Percentiles rank a stretch among this genome's conserved stretches.
These are phyloP conservation scores for Taphrina pruni DNA, from an alignment of 1,139 yeast genomes.

Conservation along the genomic window DNA sequence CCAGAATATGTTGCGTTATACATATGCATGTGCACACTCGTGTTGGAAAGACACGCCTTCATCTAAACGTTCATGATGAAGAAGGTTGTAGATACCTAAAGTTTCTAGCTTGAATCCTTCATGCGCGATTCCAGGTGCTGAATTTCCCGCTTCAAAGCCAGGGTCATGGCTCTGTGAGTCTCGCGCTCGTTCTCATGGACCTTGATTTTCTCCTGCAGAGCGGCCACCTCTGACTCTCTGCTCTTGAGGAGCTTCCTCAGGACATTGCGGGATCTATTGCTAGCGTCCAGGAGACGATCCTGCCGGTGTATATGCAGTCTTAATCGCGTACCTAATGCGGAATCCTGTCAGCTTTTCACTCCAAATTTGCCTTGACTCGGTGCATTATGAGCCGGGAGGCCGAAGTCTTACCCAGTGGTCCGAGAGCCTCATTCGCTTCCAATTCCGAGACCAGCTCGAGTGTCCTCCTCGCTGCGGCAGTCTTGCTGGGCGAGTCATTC, in stretches of 20 bases:
- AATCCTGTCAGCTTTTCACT: too few species aligned
- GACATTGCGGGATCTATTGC: slow-evolving; percentile 12
- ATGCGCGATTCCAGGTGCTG: neutral
- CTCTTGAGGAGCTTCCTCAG: slow-evolving; percentile 1
- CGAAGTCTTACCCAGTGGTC: slow-evolving; percentile 1
- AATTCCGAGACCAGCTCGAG: slow-evolving; percentile 14
- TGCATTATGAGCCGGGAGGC: too few species aligned
- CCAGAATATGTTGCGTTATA: too few species aligned
- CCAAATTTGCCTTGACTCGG: too few species aligned
- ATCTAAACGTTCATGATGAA: too few species aligned
- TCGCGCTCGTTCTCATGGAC: slow-evolving; percentile 9
- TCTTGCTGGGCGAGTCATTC: slow-evolving; percentile 11
- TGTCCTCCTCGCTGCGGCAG: neutral
- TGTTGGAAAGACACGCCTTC: neutral
- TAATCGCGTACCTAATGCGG: neutral
- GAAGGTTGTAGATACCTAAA: neutral
- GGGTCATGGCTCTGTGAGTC: slow-evolving; percentile 7
- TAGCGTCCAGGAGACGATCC: slow-evolving; percentile 10
- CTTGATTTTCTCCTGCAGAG: neutral
- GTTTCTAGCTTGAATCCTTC: neutral
- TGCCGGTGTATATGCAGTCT: slow-evolving; percentile 6
- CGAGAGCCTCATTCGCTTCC: slow-evolving; percentile 2
- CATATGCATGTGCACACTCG: neutral
- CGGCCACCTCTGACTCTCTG: neutral
- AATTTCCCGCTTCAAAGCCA: slow-evolving; percentile 20